These are phyloP conservation scores for Jacaranda mimosifolia DNA, from an alignment of 257 asterid species.

Conservation along the genomic window DNA sequence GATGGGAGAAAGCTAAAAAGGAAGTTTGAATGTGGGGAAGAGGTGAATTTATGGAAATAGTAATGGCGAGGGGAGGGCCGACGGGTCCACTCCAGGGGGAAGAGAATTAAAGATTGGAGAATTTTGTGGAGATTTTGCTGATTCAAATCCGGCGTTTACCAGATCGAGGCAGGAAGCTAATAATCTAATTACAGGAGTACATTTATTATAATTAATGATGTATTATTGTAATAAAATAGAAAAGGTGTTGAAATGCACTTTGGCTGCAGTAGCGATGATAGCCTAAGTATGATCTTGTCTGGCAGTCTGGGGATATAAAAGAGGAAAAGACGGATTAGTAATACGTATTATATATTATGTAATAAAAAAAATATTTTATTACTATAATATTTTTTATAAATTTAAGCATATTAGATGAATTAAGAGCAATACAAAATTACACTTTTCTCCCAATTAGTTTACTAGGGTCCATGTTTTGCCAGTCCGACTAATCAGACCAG, in stretches of 20 bases:
- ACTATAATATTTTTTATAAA: no score
- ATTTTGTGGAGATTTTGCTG: constrained; percentile 31
- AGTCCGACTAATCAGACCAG: no score
- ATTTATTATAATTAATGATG: neutral
- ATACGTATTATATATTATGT: no score
- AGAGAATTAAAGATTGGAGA: neutral
- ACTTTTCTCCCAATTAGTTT: neutral
- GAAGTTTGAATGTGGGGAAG: constrained; percentile 38
- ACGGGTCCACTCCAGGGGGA: neutral
- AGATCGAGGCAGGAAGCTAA: constrained; percentile 45
- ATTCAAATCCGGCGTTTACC: constrained; percentile 39
- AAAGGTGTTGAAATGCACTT: neutral
- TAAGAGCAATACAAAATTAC: no score
- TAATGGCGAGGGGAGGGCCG: constrained; percentile 1
- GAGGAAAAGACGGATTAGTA: no score
- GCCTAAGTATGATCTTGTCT: no score
- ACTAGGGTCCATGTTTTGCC: no score
- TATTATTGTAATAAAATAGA: neutral
- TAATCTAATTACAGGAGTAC: constrained; percentile 7
- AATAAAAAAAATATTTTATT: no score
- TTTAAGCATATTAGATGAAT: no score
- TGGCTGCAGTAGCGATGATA: no score
- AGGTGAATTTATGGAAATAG: constrained; percentile 30
- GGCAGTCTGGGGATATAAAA: no score
- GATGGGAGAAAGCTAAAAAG: neutral